Evolutionary conservation across 2,329 filamentous ascomycete genomes (phyloP).

Genomic region (Colletotrichum tanaceti): DNA sequence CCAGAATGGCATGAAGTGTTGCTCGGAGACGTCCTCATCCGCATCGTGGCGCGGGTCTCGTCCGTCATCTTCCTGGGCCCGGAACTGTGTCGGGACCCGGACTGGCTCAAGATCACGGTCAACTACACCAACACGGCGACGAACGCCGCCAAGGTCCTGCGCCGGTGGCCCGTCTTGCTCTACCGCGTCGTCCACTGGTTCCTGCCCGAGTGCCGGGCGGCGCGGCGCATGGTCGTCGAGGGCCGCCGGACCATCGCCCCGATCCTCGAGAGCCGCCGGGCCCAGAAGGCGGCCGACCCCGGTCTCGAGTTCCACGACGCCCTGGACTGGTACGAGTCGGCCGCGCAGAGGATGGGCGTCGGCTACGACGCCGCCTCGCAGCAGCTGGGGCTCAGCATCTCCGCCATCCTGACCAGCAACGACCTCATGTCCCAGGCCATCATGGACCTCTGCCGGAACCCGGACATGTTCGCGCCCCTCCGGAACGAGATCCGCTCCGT

Average conservation of each 20-base stretch:
- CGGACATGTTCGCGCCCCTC: slow-evolving; percentile 42
- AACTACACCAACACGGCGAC: slow-evolving; percentile 32
- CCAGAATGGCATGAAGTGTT: slow-evolving; percentile 41
- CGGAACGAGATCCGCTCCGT: slow-evolving; percentile 41
- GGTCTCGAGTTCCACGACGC: slow-evolving; percentile 39
- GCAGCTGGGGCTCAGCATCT: slow-evolving; percentile 43
- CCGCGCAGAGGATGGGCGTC: slow-evolving; percentile 17
- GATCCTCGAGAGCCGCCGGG: slow-evolving; percentile 41
- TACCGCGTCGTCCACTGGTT: slow-evolving; percentile 41
- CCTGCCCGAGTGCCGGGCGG: slow-evolving; percentile 36
- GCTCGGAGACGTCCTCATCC: slow-evolving; percentile 22
- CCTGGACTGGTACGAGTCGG: slow-evolving; percentile 42
- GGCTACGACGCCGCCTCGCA: slow-evolving; percentile 18
- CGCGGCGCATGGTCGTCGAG: slow-evolving; percentile 28
- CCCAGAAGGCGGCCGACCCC: slow-evolving; percentile 12
- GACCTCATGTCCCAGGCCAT: slow-evolving; percentile 43
- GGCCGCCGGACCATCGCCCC: slow-evolving; percentile 37
- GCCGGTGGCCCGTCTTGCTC: slow-evolving; percentile 39
- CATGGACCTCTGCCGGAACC: slow-evolving; percentile 41
- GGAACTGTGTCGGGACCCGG: slow-evolving; percentile 41
- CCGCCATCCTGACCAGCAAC: slow-evolving; percentile 44
- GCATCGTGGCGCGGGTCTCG: slow-evolving; percentile 43
- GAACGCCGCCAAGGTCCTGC: slow-evolving; percentile 28
- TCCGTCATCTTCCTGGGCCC: slow-evolving; percentile 42
- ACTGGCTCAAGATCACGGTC: slow-evolving; percentile 41